Conservation (phyloP, 257 asterid species). For the Coffea eugenioides region DNA sequence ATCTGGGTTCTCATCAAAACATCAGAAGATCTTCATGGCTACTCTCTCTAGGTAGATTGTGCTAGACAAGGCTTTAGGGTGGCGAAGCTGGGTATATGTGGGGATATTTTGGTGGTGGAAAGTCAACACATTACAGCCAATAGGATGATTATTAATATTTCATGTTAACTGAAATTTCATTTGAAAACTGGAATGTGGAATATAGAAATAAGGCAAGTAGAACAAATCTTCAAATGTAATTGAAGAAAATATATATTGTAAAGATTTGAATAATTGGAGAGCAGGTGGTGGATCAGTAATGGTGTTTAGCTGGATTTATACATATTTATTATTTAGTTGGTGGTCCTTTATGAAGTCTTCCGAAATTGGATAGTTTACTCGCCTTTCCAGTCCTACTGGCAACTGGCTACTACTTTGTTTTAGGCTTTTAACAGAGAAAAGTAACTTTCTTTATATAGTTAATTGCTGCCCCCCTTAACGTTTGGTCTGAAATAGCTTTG, state of each 20-base stretch:
- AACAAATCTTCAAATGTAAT: background rate
- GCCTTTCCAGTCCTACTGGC: too few relatives aligned
- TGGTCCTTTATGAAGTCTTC: too few relatives aligned
- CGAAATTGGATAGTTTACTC: too few relatives aligned
- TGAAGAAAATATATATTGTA: background rate
- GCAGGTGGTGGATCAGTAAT: background rate
- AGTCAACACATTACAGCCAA: constrained; percentile 8
- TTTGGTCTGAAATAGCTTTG: too few relatives aligned
- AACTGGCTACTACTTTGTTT: too few relatives aligned
- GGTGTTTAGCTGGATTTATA: background rate
- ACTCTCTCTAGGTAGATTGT: background rate
- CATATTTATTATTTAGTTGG: background rate
- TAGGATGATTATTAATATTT: background rate
- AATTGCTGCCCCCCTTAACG: too few relatives aligned
- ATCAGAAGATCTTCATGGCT: background rate
- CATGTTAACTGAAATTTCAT: background rate
- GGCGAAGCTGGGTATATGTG: background rate
- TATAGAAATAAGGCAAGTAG: background rate
- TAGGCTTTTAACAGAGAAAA: too few relatives aligned
- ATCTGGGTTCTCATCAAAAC: constrained; percentile 13
- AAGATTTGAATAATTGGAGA: too few relatives aligned
- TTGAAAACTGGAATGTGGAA: background rate
- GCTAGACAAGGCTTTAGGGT: background rate
- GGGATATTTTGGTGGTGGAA: background rate
- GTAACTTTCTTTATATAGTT: too few relatives aligned